These are phyloP conservation scores for Phylloporus sp. DNA, from an alignment of 768 basidiomycete genomes.

Conservation along the genomic window DNA sequence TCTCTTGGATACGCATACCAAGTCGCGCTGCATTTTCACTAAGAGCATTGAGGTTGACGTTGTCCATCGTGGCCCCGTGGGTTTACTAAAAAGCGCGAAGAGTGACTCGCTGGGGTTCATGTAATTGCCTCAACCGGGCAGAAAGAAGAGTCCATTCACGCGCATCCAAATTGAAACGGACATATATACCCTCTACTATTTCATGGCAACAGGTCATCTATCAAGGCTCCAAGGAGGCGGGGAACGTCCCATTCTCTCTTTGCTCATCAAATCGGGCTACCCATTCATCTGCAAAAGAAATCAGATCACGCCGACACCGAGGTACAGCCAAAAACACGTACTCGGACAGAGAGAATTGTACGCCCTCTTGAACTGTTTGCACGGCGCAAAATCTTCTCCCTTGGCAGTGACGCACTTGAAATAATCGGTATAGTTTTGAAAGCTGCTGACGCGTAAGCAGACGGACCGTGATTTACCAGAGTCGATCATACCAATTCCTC, in stretches of 20 bases:
- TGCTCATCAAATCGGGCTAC: conserved; percentile 93
- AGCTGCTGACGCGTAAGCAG: conserved; percentile 40
- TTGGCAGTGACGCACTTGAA: conserved; percentile 96
- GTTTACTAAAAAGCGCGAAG: background rate
- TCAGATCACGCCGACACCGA: conserved; percentile 7
- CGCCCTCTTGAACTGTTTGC: conserved; percentile 96
- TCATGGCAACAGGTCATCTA: conserved; percentile 11
- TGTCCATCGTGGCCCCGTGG: conserved; percentile 27
- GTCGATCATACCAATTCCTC: conserved; percentile 74
- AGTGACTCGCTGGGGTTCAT: conserved; percentile 6
- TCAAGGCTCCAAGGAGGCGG: conserved; percentile 81
- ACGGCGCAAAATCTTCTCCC: conserved; percentile 97
- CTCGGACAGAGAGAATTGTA: conserved; percentile 98
- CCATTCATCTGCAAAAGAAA: conserved; percentile 73
- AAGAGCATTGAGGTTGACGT: conserved; percentile 37
- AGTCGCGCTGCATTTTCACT: conserved; percentile 82
- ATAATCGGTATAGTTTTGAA: conserved; percentile 98
- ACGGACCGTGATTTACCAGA: background rate
- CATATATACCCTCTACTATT: conserved; percentile 17
- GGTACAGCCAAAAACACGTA: conserved; percentile 40
- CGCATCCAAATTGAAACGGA: no score
- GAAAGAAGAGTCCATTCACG: background rate
- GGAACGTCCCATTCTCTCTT: conserved; percentile 89
- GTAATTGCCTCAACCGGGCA: background rate
- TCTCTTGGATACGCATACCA: conserved; percentile 78